Conservation (phyloP, 2,329 filamentous ascomycete species). For the Dactylonectria macrodidyma region DNA sequence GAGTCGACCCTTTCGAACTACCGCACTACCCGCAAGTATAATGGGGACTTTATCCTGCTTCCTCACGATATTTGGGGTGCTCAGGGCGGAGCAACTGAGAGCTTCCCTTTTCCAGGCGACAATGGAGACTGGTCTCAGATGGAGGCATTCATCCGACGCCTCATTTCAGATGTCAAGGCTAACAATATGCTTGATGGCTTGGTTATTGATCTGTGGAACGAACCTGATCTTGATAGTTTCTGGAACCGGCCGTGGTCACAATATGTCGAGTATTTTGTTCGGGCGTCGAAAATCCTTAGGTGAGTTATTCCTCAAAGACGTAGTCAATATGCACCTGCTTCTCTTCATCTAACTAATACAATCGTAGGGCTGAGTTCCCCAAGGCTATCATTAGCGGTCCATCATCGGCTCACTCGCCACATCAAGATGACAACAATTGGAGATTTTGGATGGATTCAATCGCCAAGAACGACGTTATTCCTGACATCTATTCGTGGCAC, state of each 20-base stretch:
- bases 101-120: neutral
- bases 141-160: neutral
- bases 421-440: neutral
- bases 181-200: neutral
- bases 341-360: neutral
- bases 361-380: neutral
- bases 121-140: neutral
- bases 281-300: neutral
- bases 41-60: neutral
- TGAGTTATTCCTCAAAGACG: neutral
- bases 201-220: neutral
- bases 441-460: neutral
- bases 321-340: neutral
- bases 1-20: neutral
- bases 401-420: slow-evolving; percentile 1
- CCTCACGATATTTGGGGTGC: neutral
- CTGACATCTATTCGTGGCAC: slow-evolving; percentile 12
- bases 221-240: neutral
- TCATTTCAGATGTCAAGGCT: neutral
- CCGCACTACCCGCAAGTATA: neutral
- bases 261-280: slow-evolving; percentile 12
- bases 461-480: neutral
- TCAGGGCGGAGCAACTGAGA: neutral
- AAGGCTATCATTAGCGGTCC: neutral
- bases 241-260: neutral